Base-by-base conservation (phyloP, 2,329 filamentous ascomycete genomes). In the Penicillium sp. region DNA sequence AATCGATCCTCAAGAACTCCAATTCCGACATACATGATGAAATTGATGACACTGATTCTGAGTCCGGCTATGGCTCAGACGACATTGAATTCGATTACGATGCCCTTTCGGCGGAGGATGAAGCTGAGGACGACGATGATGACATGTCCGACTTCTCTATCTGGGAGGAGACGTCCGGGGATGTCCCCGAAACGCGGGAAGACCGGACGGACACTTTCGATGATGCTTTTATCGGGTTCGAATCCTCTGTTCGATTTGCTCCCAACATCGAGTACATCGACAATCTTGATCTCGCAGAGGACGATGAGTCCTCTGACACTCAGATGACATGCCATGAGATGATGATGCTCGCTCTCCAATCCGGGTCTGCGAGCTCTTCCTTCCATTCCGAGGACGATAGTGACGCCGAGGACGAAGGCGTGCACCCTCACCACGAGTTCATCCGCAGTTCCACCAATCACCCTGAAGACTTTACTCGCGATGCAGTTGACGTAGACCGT, bases 281-380 rank as follows among this genome's bases (percentile, higher is more conserved):
- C 31, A 67, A 67, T 1, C 59, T 68, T 20, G 66, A 70, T 34
- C 49, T 60, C 39, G 50, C 67, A 8, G 70, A 72, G n/a, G 63
- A 67, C 17, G 66, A 76, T 12, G 66, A 68, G 34, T 49, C n/a
- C 11, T 35, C 63, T 12, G 63, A 65, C 17, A 42, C 60, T 15
- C 68, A 71, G 39, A 73, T 78, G 70, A 79, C 77, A 10, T 71
- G 71, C 54, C 77, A 79, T 62, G 77, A 79, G 63, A 70, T 76
- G 64, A 77, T 78, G 69, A 67, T 72, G 39, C 64, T 74, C 34
- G 71, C 74, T 11, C 63, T 67, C 47, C 64, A 69, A 51, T 71
- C 70, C 11, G 64, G 67, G 37, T 63, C 54, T 20, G 54, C 68
- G 17, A 53, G 57, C n/a, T 60, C 66, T 17, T 63, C 68, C 4